Evolutionary conservation across 495 filamentous ascomycete species (phyloP), one percentile per base, ranked within the genome.

Genomic region (Rhypophila decipiens): DNA sequence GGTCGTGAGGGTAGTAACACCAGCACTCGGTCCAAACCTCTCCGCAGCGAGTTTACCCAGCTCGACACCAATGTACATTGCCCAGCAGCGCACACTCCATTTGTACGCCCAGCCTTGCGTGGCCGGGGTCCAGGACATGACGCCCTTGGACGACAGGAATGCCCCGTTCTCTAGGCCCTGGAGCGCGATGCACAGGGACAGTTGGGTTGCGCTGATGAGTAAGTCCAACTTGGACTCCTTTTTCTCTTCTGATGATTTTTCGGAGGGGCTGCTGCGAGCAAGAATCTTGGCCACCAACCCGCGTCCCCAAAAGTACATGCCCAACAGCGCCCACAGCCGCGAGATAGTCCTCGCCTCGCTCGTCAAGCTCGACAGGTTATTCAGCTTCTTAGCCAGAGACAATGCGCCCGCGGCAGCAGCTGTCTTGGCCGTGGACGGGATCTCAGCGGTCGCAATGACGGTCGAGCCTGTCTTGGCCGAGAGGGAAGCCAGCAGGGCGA

Each of bases 131-230:
- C 74, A 78, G 2, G 71, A 72, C 23, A 95, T 57, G 0, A 95
- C 73, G 15, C 79, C 79, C 55, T 88, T 86, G 18, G 68, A 61
- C 4, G 83, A 77, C 8, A 97, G 74, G 68, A 86, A 95, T 8
- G 84, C 85, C 5, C 74, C 80, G 64, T 96, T 96, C 72, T 97
- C 91, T 24, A 95, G 75, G 9, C 73, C 60, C 65, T 96, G 91
- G 70, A 85, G 90, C 4, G 74, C 52, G 12, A 84, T 61, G 61
- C 83, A 85, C 15, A 74, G 74, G 9, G 71, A 39, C 8, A 96
- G 74, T 57, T 95, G 87, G n/a, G 78, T 63, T 56, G 77, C 78
- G 11, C 79, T 78, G 17, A 96, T 60, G 15, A 56, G 68, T 56
- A 46, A 79, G 50, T 35, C 76, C 39, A 37, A 46, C 34, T 31